Percentiles rank a stretch among this genome's conserved stretches.
phyloP scores from a whole-genome alignment of 768 basidiomycete species.

The Tulasnella sp. region DNA sequence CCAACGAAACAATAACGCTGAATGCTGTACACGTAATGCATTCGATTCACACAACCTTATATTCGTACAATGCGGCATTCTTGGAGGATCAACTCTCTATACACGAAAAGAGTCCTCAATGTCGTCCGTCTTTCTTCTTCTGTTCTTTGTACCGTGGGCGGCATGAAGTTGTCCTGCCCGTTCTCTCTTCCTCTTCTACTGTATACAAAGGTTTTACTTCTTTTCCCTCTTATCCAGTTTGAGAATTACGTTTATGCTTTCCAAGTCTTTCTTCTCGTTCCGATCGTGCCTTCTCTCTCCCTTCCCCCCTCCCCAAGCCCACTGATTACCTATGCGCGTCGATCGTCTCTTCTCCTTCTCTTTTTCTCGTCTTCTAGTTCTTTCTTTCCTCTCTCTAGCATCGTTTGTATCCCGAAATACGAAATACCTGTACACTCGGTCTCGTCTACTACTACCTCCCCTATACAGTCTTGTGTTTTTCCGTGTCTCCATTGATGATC shows the following conservation, averaged over 20 bases:
- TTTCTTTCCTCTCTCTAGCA: not conserved
- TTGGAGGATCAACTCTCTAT: not conserved
- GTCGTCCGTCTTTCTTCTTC: not conserved
- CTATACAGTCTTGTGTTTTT: not conserved
- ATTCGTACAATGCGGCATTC: not conserved
- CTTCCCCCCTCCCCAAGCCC: too few relatives aligned
- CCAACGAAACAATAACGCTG: not conserved
- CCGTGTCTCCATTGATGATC: not conserved
- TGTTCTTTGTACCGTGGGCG: not conserved
- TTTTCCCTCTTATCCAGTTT: not conserved
- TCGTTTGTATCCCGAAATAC: not conserved
- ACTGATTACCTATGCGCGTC: too few relatives aligned
- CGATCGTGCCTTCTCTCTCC: not conserved
- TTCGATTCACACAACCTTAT: not conserved
- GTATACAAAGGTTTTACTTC: not conserved
- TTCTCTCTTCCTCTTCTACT: not conserved
- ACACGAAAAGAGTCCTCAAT: not conserved
- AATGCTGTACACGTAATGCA: not conserved
- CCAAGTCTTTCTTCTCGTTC: not conserved
- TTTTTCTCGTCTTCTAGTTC: too few relatives aligned
- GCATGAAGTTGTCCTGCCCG: not conserved
- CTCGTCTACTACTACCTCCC: not conserved
- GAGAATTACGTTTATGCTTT: not conserved
- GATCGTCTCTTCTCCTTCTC: too few relatives aligned
- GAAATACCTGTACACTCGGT: not conserved